phyloP scores from a whole-genome alignment of 2,329 filamentous ascomycete species.

The Botrytis tulipae region DNA sequence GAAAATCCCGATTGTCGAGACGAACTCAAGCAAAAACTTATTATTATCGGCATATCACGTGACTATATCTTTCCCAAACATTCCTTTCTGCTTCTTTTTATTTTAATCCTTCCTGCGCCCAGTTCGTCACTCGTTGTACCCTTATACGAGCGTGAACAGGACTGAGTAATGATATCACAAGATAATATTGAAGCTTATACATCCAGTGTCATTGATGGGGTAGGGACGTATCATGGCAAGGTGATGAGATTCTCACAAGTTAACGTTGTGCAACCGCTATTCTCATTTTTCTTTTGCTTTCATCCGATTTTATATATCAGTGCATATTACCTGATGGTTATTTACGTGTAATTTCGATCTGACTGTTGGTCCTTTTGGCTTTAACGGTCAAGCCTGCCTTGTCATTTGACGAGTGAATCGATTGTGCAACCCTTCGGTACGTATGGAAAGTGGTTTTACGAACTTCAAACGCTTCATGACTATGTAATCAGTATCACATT shows the following conservation, averaged over 20 bases:
- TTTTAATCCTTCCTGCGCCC: not conserved
- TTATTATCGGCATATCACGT: not conserved
- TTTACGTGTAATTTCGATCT: not conserved
- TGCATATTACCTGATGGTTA: not conserved
- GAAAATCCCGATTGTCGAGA: not conserved
- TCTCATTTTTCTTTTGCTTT: not conserved
- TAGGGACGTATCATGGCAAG: not conserved
- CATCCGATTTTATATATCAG: too few relatives aligned
- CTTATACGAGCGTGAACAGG: fast-evolving
- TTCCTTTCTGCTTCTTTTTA: not conserved
- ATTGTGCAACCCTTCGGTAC: not conserved
- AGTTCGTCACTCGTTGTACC: not conserved
- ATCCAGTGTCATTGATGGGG: fast-evolving
- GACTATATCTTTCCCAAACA: not conserved
- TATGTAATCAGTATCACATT: not conserved
- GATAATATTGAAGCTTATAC: not conserved
- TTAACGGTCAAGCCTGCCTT: not conserved
- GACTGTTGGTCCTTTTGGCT: not conserved
- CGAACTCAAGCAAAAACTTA: not conserved
- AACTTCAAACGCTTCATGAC: not conserved
- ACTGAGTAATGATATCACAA: fast-evolving
- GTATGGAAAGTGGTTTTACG: not conserved
- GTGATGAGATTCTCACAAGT: not conserved
- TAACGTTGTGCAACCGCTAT: not conserved
- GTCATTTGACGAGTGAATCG: not conserved